These are phyloP conservation scores for Fusarium ramigenum DNA, from an alignment of 2,329 filamentous ascomycete genomes.

Conservation along the genomic window DNA sequence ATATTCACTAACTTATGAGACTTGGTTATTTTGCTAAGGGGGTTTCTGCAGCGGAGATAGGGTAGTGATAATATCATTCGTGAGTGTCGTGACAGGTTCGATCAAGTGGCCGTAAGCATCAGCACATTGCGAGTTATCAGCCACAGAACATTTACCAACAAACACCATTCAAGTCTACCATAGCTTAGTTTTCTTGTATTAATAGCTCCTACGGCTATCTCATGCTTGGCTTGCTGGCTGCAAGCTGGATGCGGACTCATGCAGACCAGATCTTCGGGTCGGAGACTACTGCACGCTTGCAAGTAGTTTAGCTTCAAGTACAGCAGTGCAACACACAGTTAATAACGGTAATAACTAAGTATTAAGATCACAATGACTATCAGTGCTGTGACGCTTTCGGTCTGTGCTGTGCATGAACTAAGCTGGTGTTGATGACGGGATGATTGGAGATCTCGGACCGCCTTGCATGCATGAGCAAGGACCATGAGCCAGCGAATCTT, in stretches of 20 bases:
- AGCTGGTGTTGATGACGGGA: background rate
- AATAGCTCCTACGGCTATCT: background rate
- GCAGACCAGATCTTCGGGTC: background rate
- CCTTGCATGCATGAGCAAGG: background rate
- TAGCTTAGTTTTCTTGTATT: no score
- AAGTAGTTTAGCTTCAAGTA: background rate
- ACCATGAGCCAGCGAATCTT: background rate
- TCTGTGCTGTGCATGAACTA: constrained; percentile 1
- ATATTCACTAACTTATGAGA: fast-evolving
- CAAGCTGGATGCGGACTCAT: background rate
- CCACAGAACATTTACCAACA: background rate
- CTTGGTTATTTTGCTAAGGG: fast-evolving
- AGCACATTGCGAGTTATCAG: background rate
- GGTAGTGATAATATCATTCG: background rate
- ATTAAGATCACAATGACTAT: fast-evolving
- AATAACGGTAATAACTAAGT: no score
- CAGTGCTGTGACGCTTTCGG: background rate
- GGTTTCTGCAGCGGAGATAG: background rate
- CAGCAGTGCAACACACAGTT: background rate
- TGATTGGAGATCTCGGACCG: background rate
- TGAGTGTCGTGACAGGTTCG: background rate
- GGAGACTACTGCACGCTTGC: background rate
- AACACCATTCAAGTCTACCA: background rate
- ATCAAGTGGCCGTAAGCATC: background rate
- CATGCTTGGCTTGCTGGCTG: background rate